Conservation (phyloP, 352 stramenopile species). For the Globisporangium splendens region DNA sequence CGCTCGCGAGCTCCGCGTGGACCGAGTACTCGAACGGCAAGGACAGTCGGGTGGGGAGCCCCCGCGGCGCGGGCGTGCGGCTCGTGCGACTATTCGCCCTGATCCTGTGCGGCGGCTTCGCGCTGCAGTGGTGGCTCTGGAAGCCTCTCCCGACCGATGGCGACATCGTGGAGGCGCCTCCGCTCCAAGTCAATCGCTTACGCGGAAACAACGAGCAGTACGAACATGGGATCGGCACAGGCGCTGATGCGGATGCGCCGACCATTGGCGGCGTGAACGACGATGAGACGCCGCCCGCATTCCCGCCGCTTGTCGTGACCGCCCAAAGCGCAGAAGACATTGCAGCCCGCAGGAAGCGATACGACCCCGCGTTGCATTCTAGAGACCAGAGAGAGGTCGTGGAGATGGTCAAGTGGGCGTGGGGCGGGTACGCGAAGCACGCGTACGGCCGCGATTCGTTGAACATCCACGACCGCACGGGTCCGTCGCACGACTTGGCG, state of each 20-base stretch:
- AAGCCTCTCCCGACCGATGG: slow-evolving; percentile 13
- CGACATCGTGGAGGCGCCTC: not conserved
- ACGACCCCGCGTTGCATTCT: slow-evolving; percentile 46
- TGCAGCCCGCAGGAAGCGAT: slow-evolving; percentile 30
- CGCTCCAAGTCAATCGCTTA: not conserved
- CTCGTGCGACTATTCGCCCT: slow-evolving; percentile 40
- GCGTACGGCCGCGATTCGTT: slow-evolving; percentile 72
- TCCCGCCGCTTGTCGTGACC: slow-evolving; percentile 20
- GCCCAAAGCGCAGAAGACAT: slow-evolving; percentile 31
- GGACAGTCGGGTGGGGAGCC: no score
- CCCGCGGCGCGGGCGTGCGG: not conserved
- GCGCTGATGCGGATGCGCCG: not conserved
- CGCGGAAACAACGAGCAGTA: not conserved
- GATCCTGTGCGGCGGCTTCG: slow-evolving; percentile 35
- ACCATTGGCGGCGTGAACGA: no score
- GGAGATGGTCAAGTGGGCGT: slow-evolving; percentile 74
- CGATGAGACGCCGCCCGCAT: slow-evolving; percentile 2
- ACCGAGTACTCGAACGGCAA: no score
- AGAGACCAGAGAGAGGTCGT: slow-evolving; percentile 56
- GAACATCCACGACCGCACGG: slow-evolving; percentile 55
- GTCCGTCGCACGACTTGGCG: slow-evolving; percentile 66
- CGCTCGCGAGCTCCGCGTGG: no score
- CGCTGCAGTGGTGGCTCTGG: slow-evolving; percentile 50
- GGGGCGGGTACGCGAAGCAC: slow-evolving; percentile 69
- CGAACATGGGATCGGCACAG: slow-evolving; percentile 1